These are phyloP conservation scores for Candida anglica DNA, from an alignment of 805 yeast species.

Conservation along the genomic window DNA sequence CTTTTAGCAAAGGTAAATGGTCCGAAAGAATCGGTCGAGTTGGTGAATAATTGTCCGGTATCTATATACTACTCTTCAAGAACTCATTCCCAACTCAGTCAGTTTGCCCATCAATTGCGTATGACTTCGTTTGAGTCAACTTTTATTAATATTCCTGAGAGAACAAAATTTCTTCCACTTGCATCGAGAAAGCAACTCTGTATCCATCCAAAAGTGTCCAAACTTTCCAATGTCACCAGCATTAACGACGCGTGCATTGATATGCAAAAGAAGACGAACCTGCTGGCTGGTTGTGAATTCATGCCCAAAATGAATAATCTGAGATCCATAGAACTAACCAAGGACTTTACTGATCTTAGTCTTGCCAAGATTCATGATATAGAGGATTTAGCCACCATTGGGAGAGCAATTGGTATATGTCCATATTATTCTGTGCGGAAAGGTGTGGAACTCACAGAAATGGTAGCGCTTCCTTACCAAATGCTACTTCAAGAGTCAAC, in stretches of 20 bases:
- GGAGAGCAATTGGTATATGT: constrained; percentile 55
- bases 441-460: constrained; percentile 58
- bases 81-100: constrained; percentile 86
- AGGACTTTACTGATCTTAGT: constrained; percentile 50
- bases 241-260: constrained; percentile 83
- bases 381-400: constrained; percentile 68
- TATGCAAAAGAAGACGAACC: constrained; percentile 36
- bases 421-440: constrained; percentile 78
- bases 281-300: constrained; percentile 25
- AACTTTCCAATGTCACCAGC: constrained; percentile 42
- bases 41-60: constrained; percentile 24
- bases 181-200: constrained; percentile 87
- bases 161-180: constrained; percentile 63
- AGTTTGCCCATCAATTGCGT: constrained; percentile 69
- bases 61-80: constrained; percentile 73
- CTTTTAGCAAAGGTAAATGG: constrained; percentile 43
- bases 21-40: constrained; percentile 11
- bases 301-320: constrained; percentile 15
- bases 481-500: constrained; percentile 59
- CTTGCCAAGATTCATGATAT: constrained; percentile 65
- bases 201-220: constrained; percentile 59
- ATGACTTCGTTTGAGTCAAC: constrained; percentile 65
- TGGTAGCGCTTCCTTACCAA: constrained; percentile 84
- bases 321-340: constrained; percentile 23
- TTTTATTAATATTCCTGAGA: constrained; percentile 42